phyloP scores from a whole-genome alignment of 805 yeast genomes.

The Hanseniaspora lindneri region DNA sequence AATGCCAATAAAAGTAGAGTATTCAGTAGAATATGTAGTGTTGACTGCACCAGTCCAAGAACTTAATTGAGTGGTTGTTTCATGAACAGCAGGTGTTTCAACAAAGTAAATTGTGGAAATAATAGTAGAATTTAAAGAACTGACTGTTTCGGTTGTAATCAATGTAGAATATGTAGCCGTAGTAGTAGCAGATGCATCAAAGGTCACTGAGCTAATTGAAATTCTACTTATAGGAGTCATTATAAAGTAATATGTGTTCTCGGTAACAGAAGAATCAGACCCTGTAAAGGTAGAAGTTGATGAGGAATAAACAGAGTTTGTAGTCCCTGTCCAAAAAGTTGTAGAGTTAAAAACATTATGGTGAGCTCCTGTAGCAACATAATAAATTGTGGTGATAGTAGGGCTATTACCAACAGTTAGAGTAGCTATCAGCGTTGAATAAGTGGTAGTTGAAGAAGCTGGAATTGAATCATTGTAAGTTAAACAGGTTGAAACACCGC shows the following conservation, averaged over 20 bases:
- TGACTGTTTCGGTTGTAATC: neutral
- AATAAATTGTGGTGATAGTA: conserved; percentile 7
- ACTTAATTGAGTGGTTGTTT: neutral
- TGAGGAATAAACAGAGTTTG: conserved; percentile 17
- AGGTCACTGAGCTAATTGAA: neutral
- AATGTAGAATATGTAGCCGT: conserved; percentile 1
- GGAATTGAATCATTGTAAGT: conserved; percentile 1
- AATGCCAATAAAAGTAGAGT: neutral
- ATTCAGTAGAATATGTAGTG: conserved; percentile 9
- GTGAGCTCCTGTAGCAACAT: conserved; percentile 15
- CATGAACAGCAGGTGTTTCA: conserved; percentile 17
- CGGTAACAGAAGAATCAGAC: conserved; percentile 17
- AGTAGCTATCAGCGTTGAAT: conserved; percentile 10
- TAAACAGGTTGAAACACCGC: neutral
- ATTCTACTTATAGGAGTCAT: conserved; percentile 17
- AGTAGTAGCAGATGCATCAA: neutral
- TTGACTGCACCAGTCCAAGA: conserved; percentile 12
- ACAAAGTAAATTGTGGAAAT: conserved; percentile 18
- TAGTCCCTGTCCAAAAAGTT: conserved; percentile 17
- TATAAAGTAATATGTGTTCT: conserved; percentile 16
- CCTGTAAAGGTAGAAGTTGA: conserved; percentile 16
- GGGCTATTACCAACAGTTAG: conserved; percentile 5
- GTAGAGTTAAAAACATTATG: conserved; percentile 5
- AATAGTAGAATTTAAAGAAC: neutral
- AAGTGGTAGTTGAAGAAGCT: conserved; percentile 2